phyloP scores from a whole-genome alignment of 2,329 filamentous ascomycete genomes.

The Paramyrothecium roridum region DNA sequence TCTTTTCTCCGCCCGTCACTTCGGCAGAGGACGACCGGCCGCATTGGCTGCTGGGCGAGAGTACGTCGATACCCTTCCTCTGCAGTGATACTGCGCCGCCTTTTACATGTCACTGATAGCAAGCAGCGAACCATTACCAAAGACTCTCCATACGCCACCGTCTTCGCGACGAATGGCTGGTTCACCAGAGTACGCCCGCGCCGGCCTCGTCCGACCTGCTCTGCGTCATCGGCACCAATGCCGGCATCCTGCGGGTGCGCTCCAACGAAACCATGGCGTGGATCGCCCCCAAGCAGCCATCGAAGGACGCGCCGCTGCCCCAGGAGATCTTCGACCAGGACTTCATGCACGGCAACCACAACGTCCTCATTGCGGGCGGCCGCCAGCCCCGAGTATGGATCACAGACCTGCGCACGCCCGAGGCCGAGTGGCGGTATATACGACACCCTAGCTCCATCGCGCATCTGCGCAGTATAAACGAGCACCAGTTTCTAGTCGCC shows the following conservation, averaged over 20 bases:
- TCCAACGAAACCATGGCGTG: slow-evolving; percentile 26
- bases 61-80: slow-evolving; percentile 15
- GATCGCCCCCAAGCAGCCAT: slow-evolving; percentile 22
- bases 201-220: slow-evolving; percentile 33
- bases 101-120: neutral
- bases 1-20: slow-evolving; percentile 33
- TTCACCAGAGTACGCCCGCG: slow-evolving; percentile 39
- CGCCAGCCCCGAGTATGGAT: slow-evolving; percentile 43
- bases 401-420: slow-evolving; percentile 39
- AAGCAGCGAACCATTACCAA: slow-evolving; percentile 27
- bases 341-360: slow-evolving; percentile 39
- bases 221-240: slow-evolving; percentile 46
- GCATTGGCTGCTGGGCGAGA: slow-evolving; percentile 34
- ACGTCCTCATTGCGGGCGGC: slow-evolving; percentile 48
- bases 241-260: slow-evolving; percentile 39
- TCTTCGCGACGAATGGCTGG: slow-evolving; percentile 23
- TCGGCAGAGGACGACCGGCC: slow-evolving; percentile 22
- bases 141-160: slow-evolving; percentile 23
- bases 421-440: slow-evolving; percentile 26
- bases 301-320: slow-evolving; percentile 14
- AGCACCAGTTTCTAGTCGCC: slow-evolving; percentile 49
- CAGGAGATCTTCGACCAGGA: slow-evolving; percentile 46
- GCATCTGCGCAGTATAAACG: slow-evolving; percentile 46
- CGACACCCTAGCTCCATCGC: slow-evolving; percentile 39
- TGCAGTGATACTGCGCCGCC: neutral